Percentiles rank a stretch among this genome's conserved stretches.
Conservation (phyloP, 164 flowering plant species). For the Annona squamosa region DNA sequence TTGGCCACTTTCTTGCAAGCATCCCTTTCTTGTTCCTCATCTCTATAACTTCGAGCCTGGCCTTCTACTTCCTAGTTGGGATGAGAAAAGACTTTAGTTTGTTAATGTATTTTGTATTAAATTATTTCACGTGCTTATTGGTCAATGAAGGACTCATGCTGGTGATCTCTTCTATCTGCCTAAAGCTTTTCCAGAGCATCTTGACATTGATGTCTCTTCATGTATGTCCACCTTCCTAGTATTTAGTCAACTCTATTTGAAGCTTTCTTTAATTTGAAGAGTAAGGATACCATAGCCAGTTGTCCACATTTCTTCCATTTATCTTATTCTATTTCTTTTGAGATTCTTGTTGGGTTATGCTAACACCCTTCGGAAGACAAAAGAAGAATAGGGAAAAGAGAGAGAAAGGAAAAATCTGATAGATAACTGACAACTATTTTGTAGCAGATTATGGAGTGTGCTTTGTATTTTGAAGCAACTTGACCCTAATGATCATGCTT, state of each 20-base stretch:
- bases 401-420: too few species aligned
- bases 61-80: slow-evolving; percentile 87
- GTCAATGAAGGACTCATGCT: slow-evolving; percentile 88
- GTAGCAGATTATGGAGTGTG: too few species aligned
- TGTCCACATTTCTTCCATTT: too few species aligned
- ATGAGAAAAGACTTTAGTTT: slow-evolving; percentile 82
- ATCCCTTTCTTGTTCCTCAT: slow-evolving; percentile 91
- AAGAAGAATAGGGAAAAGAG: too few species aligned
- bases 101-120: slow-evolving; percentile 92
- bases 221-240: slow-evolving; percentile 38
- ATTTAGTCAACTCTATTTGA: not conserved
- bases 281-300: too few species aligned
- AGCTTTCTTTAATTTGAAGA: too few species aligned
- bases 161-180: slow-evolving; percentile 53
- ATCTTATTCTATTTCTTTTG: too few species aligned
- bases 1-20: slow-evolving; percentile 87
- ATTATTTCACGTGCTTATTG: slow-evolving; percentile 79
- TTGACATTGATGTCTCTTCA: slow-evolving; percentile 56
- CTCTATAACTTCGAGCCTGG: slow-evolving; percentile 79
- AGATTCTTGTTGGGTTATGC: too few species aligned
- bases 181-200: slow-evolving; percentile 58
- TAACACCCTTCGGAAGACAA: too few species aligned
- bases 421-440: too few species aligned
- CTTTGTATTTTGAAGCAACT: not conserved
- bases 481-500: not conserved